Conservation (phyloP, 768 basidiomycete genomes). For the Pholiota molesta region DNA sequence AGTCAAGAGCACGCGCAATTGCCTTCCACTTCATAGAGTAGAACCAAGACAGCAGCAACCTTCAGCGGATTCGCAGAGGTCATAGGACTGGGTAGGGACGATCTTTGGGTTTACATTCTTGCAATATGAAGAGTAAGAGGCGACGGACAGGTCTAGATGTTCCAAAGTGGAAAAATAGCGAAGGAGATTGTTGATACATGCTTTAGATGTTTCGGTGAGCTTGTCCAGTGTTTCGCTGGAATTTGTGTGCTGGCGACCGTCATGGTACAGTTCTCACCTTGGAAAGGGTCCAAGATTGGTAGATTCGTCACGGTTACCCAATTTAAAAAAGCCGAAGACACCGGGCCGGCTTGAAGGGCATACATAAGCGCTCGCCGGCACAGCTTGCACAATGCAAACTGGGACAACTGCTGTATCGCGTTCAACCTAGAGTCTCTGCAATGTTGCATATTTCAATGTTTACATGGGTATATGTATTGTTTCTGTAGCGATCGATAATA, state of each 20-base stretch:
- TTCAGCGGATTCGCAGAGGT: slow-evolving; percentile 35
- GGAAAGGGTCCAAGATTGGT: background rate
- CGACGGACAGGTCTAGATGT: slow-evolving; percentile 57
- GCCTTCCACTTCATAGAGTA: slow-evolving; percentile 75
- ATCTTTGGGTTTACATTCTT: slow-evolving; percentile 19
- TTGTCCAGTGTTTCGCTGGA: slow-evolving; percentile 22
- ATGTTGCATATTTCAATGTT: background rate
- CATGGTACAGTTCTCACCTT: background rate
- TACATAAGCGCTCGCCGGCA: background rate
- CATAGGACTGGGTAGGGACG: slow-evolving; percentile 28
- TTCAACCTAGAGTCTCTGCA: no score
- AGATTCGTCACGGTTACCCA: background rate
- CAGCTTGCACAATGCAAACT: background rate
- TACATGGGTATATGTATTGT: background rate
- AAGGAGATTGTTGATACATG: slow-evolving; percentile 45
- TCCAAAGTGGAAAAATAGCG: slow-evolving; percentile 31
- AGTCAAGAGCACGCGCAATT: slow-evolving; percentile 78
- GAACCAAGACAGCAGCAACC: slow-evolving; percentile 77
- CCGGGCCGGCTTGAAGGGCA: background rate
- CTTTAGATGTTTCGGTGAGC: slow-evolving; percentile 30
- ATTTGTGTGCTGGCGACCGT: slow-evolving; percentile 11
- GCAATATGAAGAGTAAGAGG: slow-evolving; percentile 13
- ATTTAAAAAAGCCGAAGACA: background rate
- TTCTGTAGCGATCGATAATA: background rate
- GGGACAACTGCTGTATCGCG: background rate